Conservation (phyloP, 257 asterid species). For the Lycium ferocissimum region DNA sequence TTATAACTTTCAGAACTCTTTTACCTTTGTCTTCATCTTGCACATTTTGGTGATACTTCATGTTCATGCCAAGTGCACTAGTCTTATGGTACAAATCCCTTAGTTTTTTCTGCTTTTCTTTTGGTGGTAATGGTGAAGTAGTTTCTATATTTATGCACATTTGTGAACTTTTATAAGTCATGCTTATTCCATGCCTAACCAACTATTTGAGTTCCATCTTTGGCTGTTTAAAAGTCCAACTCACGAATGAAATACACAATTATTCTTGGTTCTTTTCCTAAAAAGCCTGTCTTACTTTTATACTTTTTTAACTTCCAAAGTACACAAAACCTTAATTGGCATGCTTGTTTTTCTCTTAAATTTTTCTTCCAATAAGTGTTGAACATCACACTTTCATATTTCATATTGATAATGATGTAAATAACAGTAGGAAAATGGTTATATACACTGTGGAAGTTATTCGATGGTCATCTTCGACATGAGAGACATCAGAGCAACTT, state of each 20-base stretch:
- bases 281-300: not conserved
- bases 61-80: not conserved
- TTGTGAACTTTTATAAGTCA: not conserved
- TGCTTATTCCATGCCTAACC: not conserved
- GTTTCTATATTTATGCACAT: slow-evolving; percentile 9
- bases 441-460: not conserved
- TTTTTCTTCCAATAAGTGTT: not conserved
- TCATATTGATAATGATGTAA: not conserved
- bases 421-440: slow-evolving; percentile 9
- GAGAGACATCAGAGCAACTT: not conserved
- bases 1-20: not conserved
- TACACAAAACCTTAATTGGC: not conserved
- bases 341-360: not conserved
- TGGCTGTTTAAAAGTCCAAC: slow-evolving; percentile 16
- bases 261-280: not conserved
- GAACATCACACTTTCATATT: not conserved
- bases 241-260: not conserved
- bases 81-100: not conserved
- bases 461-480: not conserved
- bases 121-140: not conserved
- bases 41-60: not conserved
- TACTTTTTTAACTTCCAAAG: not conserved
- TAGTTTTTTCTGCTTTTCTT: slow-evolving; percentile 14
- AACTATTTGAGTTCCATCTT: slow-evolving; percentile 14
- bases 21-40: slow-evolving; percentile 4